Evolutionary conservation across 192 early-diverging fungal genomes (phyloP).

Genomic region (Lunasporangiospora selenospora): DNA sequence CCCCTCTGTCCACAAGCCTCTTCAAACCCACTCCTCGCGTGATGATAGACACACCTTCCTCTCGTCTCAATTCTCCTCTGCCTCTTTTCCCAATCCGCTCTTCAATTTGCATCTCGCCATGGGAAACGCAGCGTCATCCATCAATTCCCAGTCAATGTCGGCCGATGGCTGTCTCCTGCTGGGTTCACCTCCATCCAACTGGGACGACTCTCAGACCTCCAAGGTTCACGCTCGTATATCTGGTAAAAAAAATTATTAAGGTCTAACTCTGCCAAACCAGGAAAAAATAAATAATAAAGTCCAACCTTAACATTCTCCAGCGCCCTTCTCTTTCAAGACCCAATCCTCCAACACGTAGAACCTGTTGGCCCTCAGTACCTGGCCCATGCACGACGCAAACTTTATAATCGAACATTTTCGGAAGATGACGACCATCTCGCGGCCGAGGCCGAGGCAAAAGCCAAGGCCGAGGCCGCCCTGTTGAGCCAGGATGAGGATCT

Average conservation of each 20-base stretch:
- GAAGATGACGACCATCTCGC: slow-evolving; percentile 53
- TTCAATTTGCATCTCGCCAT: slow-evolving; percentile 9
- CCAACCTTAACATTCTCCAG: no score
- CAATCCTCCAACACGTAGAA: slow-evolving; percentile 33
- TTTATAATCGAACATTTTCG: slow-evolving; percentile 52
- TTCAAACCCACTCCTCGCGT: not conserved
- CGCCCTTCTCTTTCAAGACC: slow-evolving; percentile 2
- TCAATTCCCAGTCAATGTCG: slow-evolving; percentile 8
- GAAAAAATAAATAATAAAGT: not conserved
- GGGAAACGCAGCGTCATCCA: slow-evolving; percentile 36
- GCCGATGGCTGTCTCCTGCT: slow-evolving; percentile 22
- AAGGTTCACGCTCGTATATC: slow-evolving; percentile 12
- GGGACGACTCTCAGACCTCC: slow-evolving; percentile 18
- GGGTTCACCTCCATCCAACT: slow-evolving; percentile 21
- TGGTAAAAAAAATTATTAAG: slow-evolving; percentile 7
- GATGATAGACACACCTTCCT: no score
- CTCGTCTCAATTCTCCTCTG: not conserved
- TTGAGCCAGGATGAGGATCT: slow-evolving; percentile 32
- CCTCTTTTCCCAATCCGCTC: no score
- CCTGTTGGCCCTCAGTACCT: slow-evolving; percentile 50
- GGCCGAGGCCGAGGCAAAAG: slow-evolving; percentile 56
- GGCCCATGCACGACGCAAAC: slow-evolving; percentile 52
- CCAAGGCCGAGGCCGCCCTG: slow-evolving; percentile 19
- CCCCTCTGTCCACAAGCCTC: slow-evolving; percentile 2
- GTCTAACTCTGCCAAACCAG: not conserved